phyloP scores from a whole-genome alignment of 306 rosid genomes.

The Acacia melanoxylon region DNA sequence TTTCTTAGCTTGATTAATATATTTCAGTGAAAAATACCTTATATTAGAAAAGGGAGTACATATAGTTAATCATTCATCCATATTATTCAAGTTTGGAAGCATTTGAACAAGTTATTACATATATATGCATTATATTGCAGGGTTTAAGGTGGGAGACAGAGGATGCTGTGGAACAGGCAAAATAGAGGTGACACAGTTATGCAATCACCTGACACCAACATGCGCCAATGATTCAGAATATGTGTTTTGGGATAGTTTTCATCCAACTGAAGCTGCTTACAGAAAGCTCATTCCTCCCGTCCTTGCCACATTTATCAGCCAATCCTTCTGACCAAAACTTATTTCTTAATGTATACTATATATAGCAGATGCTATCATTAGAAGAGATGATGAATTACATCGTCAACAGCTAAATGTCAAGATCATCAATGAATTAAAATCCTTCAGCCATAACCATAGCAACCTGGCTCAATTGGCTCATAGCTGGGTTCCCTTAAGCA shows the following conservation, averaged over 20 bases:
- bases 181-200: slow-evolving; percentile 55
- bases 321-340: background rate
- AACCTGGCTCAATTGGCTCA: too few species aligned
- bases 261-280: slow-evolving; percentile 61
- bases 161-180: slow-evolving; percentile 76
- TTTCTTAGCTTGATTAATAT: too few species aligned
- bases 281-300: slow-evolving; percentile 33
- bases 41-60: too few species aligned
- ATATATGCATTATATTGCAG: slow-evolving; percentile 29
- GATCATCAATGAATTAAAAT: background rate
- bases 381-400: background rate
- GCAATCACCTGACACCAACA: slow-evolving; percentile 38
- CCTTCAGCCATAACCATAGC: background rate
- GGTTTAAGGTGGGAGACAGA: slow-evolving; percentile 44
- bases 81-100: background rate
- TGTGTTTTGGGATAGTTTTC: slow-evolving; percentile 81
- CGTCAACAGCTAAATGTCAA: background rate
- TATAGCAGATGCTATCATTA: background rate
- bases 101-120: background rate
- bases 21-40: too few species aligned
- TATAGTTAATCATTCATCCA: too few species aligned
- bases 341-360: background rate
- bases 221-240: slow-evolving; percentile 39
- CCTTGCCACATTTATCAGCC: slow-evolving; percentile 28
- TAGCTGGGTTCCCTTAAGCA: too few species aligned